Evolutionary conservation across 148 eudicot genomes (phyloP), one percentile per base, ranked within the genome.

Genomic region (Rhododendron vialii): DNA sequence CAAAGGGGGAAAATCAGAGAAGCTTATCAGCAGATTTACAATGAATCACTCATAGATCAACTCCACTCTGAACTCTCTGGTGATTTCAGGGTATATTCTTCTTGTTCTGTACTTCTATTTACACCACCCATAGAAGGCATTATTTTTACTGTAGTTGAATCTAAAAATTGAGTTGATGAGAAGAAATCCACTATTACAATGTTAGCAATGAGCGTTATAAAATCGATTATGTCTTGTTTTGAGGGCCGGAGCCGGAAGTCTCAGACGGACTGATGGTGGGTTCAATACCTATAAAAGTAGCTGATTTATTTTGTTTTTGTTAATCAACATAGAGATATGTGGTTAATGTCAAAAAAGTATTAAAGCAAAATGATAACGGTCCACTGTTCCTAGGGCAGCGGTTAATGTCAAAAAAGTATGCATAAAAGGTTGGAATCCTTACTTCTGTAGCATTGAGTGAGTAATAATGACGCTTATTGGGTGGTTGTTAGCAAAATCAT

Each of bases 51-150:
- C 36, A 86, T 93, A 85, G 86, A 92, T 73, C 73, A 51, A 78
- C 94, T 95, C 45, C 36, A 75, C 9, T 89, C 96, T 90, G 94
- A 95, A 77, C 90, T 94, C 51, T 95, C 94, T 67, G 98, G 98
- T 87, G 92, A 94, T 83, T 94, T 94, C 41, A 63, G 85, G 92
- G 95, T 93, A 89, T 33, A 47, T 83, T 0, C 14, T 85, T 57
- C 18, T 61, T 47, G 38, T 47, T 78, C 1, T 65, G 7, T 35
- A 5, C 26, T 75, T 30, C n/a, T 78, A 15, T 51, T 82, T 81
- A 0, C 18, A n/a, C 3, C 13, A 33, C 81, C 79, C 35, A 36
- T 18, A 82, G 6, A 1, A 22, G 48, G 51, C 18, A 9, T 24
- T 36, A 38, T 61, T 57, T 41, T 82, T 61, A 10, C 59, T n/a